phyloP scores from a whole-genome alignment of 441 rosid species.

The Erodium texanum region DNA sequence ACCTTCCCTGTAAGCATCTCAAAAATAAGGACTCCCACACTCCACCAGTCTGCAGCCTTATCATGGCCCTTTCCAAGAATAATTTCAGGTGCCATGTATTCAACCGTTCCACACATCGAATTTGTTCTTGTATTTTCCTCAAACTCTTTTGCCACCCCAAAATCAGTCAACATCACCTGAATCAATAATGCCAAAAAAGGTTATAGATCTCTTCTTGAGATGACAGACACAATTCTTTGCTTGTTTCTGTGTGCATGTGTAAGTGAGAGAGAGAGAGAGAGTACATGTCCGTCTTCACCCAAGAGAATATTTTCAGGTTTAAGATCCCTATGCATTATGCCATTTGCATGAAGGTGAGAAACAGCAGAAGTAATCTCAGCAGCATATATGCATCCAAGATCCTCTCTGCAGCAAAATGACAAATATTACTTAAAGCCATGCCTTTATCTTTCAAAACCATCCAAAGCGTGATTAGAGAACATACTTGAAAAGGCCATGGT shows the following conservation, averaged over 20 bases:
- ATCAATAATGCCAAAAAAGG: slow-evolving; percentile 9
- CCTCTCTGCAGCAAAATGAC: slow-evolving; percentile 51
- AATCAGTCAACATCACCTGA: slow-evolving; percentile 76
- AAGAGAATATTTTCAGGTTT: slow-evolving; percentile 89
- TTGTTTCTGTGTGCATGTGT: background rate
- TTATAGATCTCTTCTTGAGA: slow-evolving; percentile 5
- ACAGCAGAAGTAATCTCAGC: slow-evolving; percentile 92
- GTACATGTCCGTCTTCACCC: slow-evolving; percentile 84
- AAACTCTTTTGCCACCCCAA: slow-evolving; percentile 83
- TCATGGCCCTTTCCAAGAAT: slow-evolving; percentile 83
- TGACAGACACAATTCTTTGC: background rate
- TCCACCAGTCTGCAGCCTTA: slow-evolving; percentile 99
- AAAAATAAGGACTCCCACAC: slow-evolving; percentile 71
- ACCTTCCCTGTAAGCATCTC: slow-evolving; percentile 97
- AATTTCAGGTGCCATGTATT: slow-evolving; percentile 94
- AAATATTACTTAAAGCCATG: slow-evolving; percentile 16
- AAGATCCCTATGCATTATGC: slow-evolving; percentile 95
- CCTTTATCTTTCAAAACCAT: background rate
- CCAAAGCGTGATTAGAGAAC: background rate
- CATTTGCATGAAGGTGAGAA: slow-evolving; percentile 83
- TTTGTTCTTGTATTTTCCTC: slow-evolving; percentile 78
- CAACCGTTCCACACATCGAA: slow-evolving; percentile 85
- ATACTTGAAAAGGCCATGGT: slow-evolving; percentile 94
- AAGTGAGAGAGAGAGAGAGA: slow-evolving; percentile 14
- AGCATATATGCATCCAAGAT: slow-evolving; percentile 78